Base-by-base conservation (phyloP, 129 eudicot species). In the Flaveria ramosissima region DNA sequence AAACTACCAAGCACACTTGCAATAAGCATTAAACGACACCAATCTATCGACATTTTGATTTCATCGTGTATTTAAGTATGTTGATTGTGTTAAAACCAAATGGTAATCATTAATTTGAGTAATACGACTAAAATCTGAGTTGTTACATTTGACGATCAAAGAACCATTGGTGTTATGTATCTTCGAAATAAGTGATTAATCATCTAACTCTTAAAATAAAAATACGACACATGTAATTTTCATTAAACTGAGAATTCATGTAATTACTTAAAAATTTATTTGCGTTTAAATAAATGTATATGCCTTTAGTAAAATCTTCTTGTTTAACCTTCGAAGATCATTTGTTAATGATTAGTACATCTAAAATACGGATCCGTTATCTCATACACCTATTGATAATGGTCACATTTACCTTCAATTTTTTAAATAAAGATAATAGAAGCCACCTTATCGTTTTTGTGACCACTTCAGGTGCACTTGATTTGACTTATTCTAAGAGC, bases 381-480 rank as follows among this genome's bases (percentile, higher is more conserved):
- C 60, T n/a, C 60, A 53, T 6, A 55, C 61, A 55, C 61, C 26
- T 55, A 55, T 55, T 23, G 12, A 55, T 53, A 21, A 53, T 55
- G 19, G 24, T 19, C 20, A 55, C 12, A 55, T 55, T 6, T 55
- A 55, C 24, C 12, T 19, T 55, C 24, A 6, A 6, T 55, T 1
- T 53, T 16, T 19, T n/a, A 53, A 53, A 17, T 1, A 53, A 45
- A 45, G 11, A 45, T 9, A 45, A 45, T 8, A 9, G 3, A 53
- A 47, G 61, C 61, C 61, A 53, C 24, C 61, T 21, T 53, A 21
- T 53, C 61, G 19, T 53, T 53, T 53, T 53, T 53, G 16, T 53
- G 61, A 53, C 61, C 61, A 53, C 61, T n/a, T 53, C 61, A 53
- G 24, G 61, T 53, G 61, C 61, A 53, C 61, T n/a, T 53, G 10